Evolutionary conservation across 1,284 basidiomycete species (phyloP), one percentile per base, ranked within the genome.

Genomic region (Pascua sp.): DNA sequence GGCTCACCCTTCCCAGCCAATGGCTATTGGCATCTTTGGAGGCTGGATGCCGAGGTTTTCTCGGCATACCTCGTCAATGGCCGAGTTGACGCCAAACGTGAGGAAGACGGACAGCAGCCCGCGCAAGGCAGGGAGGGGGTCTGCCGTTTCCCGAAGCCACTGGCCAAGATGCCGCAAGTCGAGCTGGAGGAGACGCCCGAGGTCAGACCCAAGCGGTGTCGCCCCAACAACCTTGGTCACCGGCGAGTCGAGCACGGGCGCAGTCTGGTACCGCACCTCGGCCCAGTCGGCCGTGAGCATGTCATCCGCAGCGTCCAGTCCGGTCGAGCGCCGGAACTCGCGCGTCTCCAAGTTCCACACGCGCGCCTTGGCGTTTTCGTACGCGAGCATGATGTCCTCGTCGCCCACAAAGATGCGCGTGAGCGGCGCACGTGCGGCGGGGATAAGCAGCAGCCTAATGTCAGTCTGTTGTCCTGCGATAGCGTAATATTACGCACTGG

Each of bases 271-370:
- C 89, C 48, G 49, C 89, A 88, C 72, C 55, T 86, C 81, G 13
- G 76, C 76, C 92, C 91, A 95, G 0, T 81, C 82, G 1, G 85
- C 85, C 59, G 87, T 82, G 4, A 95, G 68, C 58, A 92, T 80
- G 51, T 91, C 90, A 51, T 85, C 82, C 0, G 87, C 90, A 67
- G 90, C 91, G 44, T 88, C 87, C 2, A 81, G 69, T 4, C 81
- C 83, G 79, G 91, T 90, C 0, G 91, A 90, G 42, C 93, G 80
- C 79, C 91, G 84, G 66, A 98, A 88, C 69, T 96, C 92, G 51
- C 84, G 83, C 0, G 86, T 88, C 57, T 85, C 83, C n/a, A 88
- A 78, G 70, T 96, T 90, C 92, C 95, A 98, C 1, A 94, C 77
- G 37, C 95, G 81, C 3, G 89, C 89, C 55, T 87, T 85, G 4